Evolutionary conservation across 352 stramenopile species (phyloP), one percentile per base, ranked within the genome.

Genomic region (Pythium rhizo-oryzae): DNA sequence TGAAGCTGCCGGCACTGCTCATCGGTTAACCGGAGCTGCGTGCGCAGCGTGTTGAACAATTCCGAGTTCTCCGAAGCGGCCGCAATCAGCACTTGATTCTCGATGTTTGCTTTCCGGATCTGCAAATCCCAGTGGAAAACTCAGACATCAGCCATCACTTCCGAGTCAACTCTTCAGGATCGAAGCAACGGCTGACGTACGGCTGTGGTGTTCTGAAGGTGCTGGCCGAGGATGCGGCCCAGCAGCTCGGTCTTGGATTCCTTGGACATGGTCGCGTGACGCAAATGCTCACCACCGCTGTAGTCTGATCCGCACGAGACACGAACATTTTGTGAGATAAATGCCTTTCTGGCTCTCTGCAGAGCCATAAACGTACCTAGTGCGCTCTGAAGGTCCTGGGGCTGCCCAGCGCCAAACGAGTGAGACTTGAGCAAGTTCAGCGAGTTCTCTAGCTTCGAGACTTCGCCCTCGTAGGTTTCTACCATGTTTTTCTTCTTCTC

Each of bases 401-500:
- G 74, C 33, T 93, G 78, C 8, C 88, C 88, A 3, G 74, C 76
- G 11, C 88, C 88, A 69, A 94, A 96, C 33, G 76, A 78, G 67
- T 96, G 87, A 37, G 77, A 73, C 51, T 89, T 89, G 21, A 96
- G 77, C 69, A 94, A 69, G 65, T 91, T 92, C 15, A 96, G 66
- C 50, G 81, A 90, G 61, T 82, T 92, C 65, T 96, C 88, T 15
- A 96, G 85, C 67, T 96, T 92, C n/a, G 87, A 92, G 4, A 96
- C 88, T 70, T 94, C 84, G 25, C 49, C 79, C 61, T 96, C 88
- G 66, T 94, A 96, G 23, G 85, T 94, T 65, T 96, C 88, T 23
- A 96, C 87, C 80, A 96, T 91, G 11, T 79, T 81, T 56, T 94
- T 94, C 75, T 96, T 96, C 74, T 96, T 96, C 58, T 94, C 85